A percentile compares a stretch with the other conserved stretches of the same genome.
phyloP scores from a whole-genome alignment of 768 basidiomycete species.

The Termitomyces titanicus region DNA sequence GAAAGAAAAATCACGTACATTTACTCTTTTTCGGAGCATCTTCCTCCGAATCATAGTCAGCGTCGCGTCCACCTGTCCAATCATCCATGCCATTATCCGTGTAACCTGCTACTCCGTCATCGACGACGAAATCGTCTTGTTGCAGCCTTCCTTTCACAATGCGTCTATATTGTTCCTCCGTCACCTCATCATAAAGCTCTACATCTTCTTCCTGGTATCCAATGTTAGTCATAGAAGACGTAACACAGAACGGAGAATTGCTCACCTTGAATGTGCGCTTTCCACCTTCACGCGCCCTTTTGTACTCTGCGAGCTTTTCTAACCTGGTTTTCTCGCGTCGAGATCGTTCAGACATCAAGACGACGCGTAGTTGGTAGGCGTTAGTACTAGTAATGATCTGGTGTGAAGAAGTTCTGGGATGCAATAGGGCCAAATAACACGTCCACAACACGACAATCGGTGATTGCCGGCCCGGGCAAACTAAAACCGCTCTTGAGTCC shows the following conservation, averaged over 20 bases:
- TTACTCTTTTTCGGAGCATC: slow-evolving; percentile 44
- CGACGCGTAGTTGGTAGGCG: background rate
- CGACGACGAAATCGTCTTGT: slow-evolving; percentile 91
- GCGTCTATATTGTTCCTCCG: slow-evolving; percentile 82
- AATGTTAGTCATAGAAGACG: slow-evolving; percentile 1
- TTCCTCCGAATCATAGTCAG: slow-evolving; percentile 56
- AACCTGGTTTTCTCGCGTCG: slow-evolving; percentile 30
- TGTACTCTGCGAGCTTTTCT: slow-evolving; percentile 17
- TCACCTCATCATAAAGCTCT: slow-evolving; percentile 83
- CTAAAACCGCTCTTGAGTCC: too few species aligned
- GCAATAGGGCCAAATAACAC: slow-evolving; percentile 6
- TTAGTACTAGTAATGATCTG: background rate
- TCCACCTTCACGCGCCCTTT: slow-evolving; percentile 14
- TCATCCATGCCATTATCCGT: slow-evolving; percentile 97
- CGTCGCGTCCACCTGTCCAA: slow-evolving; percentile 63
- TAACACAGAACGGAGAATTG: background rate
- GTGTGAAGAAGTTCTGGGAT: background rate
- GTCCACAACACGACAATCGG: background rate
- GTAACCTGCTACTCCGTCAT: slow-evolving; percentile 89
- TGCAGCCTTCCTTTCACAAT: slow-evolving; percentile 84
- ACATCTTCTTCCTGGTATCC: slow-evolving; percentile 49
- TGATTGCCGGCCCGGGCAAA: too few species aligned
- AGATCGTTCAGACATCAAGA: slow-evolving; percentile 36
- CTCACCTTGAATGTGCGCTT: slow-evolving; percentile 13
- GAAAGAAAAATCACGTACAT: slow-evolving; percentile 24